Conservation (phyloP, 106 monocot species). For the Triglochin maritima region DNA sequence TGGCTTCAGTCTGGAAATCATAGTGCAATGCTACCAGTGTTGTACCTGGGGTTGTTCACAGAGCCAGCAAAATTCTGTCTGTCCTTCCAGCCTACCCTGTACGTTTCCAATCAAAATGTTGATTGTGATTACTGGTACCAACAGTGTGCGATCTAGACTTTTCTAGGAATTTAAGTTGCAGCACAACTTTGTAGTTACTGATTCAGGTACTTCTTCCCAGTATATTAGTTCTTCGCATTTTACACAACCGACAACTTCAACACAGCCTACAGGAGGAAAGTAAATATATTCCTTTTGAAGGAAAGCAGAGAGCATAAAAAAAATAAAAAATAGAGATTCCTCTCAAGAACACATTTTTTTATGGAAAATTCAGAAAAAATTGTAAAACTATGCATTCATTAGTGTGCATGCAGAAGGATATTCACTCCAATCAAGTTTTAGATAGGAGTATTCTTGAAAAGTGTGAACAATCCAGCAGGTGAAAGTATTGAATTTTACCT, state of each 20-base stretch:
- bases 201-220: constrained; percentile 84
- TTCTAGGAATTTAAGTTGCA: not conserved
- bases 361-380: not conserved
- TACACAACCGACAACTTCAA: constrained; percentile 80
- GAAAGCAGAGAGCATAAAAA: not conserved
- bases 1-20: too few species aligned
- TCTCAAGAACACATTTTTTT: not conserved
- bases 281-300: not conserved
- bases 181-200: constrained; percentile 24
- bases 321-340: not conserved
- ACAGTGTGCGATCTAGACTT: too few species aligned
- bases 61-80: constrained; percentile 85
- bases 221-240: constrained; percentile 61
- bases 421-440: not conserved
- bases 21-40: too few species aligned
- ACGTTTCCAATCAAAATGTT: not conserved
- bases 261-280: constrained; percentile 49
- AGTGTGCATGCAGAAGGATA: too few species aligned
- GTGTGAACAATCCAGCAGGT: not conserved
- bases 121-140: not conserved
- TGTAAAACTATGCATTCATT: not conserved
- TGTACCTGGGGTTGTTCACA: constrained; percentile 78
- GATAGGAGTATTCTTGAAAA: not conserved
- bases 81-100: constrained; percentile 80
- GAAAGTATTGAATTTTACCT: constrained; percentile 21